Evolutionary conservation across 2,329 filamentous ascomycete genomes (phyloP).

Genomic region (Pseudocercospora macadamiae): DNA sequence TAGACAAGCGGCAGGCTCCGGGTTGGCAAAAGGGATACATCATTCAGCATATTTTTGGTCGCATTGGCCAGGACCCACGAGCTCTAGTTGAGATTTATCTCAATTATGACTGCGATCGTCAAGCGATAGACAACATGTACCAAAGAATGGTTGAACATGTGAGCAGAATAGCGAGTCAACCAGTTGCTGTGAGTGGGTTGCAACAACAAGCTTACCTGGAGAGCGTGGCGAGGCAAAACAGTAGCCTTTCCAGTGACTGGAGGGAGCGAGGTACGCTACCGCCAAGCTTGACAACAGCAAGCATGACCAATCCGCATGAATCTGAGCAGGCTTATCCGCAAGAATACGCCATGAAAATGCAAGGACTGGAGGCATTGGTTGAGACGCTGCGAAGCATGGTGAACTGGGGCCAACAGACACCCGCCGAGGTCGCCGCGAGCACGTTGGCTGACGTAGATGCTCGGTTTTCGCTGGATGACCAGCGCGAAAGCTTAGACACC

Average conservation of each 20-base stretch:
- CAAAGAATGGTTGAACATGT: conserved; percentile 92
- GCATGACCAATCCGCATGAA: conserved; percentile 58
- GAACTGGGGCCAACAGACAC: conserved; percentile 81
- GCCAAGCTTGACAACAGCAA: conserved; percentile 79
- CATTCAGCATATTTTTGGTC: conserved; percentile 74
- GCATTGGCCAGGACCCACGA: conserved; percentile 81
- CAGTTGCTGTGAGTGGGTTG: conserved; percentile 71
- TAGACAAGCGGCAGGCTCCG: conserved; percentile 85
- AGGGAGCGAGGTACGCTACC: conserved; percentile 83
- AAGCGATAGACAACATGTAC: conserved; percentile 92
- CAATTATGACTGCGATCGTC: conserved; percentile 96
- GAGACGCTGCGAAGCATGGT: conserved; percentile 87
- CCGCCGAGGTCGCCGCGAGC: conserved; percentile 52
- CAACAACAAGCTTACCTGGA: conserved; percentile 91
- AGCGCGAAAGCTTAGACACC: conserved; percentile 77
- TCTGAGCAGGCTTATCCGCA: conserved; percentile 74
- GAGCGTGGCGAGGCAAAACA: conserved; percentile 59
- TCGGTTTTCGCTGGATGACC: conserved; percentile 59
- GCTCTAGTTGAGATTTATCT: conserved; percentile 93
- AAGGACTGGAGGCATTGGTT: conserved; percentile 84
- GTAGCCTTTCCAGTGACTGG: conserved; percentile 66
- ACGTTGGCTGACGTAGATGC: conserved; percentile 45
- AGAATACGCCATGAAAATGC: conserved; percentile 89
- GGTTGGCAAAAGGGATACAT: conserved; percentile 91
- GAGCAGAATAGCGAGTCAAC: conserved; percentile 79